Evolutionary conservation across 2,329 filamentous ascomycete genomes (phyloP).

Genomic region (Trichocomaceae sp.): DNA sequence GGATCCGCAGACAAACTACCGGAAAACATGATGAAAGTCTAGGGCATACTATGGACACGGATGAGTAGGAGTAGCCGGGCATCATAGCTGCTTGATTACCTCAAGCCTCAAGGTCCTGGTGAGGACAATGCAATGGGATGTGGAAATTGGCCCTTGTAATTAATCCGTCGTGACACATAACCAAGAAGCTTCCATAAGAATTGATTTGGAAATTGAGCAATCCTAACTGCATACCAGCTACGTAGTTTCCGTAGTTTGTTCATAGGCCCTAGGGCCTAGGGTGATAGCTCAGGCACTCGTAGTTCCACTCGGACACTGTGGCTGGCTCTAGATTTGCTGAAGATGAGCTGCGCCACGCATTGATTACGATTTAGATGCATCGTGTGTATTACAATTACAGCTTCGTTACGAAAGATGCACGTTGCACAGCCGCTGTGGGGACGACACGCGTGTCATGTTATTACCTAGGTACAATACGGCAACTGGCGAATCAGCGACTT

Average conservation of each 20-base stretch:
- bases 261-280: no score
- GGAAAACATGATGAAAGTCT: constrained; percentile 31
- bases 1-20: constrained; percentile 72
- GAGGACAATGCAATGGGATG: not conserved
- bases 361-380: not conserved
- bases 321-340: not conserved
- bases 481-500: not conserved
- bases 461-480: not conserved
- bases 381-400: not conserved
- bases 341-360: not conserved
- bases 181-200: not conserved
- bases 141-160: no score
- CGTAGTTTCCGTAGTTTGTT: not conserved
- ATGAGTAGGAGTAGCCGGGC: not conserved
- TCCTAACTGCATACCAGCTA: no score
- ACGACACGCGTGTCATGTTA: not conserved
- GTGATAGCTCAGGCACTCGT: no score
- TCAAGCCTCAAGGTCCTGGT: not conserved
- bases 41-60: constrained; percentile 7
- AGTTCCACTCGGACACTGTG: no score
- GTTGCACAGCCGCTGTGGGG: not conserved
- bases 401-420: not conserved
- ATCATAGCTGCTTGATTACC: not conserved
- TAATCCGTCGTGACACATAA: not conserved
- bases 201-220: not conserved